These are phyloP conservation scores for Ophiognomonia clavigignenti-juglandacearum DNA, from an alignment of 2,329 filamentous ascomycete species.

Conservation along the genomic window DNA sequence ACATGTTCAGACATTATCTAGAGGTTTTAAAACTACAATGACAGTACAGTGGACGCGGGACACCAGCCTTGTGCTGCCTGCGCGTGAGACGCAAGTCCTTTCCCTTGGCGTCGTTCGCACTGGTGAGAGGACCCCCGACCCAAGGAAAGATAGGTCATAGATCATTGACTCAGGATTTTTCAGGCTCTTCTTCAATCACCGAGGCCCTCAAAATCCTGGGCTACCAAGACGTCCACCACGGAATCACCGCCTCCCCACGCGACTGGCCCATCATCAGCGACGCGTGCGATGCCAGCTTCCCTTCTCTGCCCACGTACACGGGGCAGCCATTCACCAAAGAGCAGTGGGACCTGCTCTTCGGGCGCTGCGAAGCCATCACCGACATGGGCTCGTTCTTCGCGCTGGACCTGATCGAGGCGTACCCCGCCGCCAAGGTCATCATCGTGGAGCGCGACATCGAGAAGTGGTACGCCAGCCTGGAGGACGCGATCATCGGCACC, in stretches of 20 bases:
- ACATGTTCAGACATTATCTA: too few species aligned
- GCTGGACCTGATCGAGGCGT: conserved; percentile 64
- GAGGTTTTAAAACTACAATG: too few species aligned
- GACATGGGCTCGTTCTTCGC: conserved; percentile 41
- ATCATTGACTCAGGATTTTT: background rate
- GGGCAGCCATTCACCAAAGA: conserved; percentile 38
- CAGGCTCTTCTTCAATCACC: background rate
- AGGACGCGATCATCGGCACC: conserved; percentile 37
- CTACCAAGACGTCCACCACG: background rate
- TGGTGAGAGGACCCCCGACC: background rate
- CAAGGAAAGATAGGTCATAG: background rate
- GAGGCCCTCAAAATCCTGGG: background rate
- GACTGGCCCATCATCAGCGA: background rate
- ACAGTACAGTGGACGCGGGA: background rate
- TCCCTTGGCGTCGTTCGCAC: background rate
- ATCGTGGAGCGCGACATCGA: conserved; percentile 62
- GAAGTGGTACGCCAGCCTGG: conserved; percentile 55
- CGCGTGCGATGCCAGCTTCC: background rate
- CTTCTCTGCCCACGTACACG: background rate
- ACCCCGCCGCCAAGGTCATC: conserved; percentile 67
- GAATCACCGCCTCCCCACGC: background rate
- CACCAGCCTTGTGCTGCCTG: background rate
- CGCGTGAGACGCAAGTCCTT: background rate
- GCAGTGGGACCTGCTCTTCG: conserved; percentile 50
- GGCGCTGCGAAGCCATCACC: conserved; percentile 17